Conservation (phyloP, 345 rosid species). For the Euphorbia pulcherrima region DNA sequence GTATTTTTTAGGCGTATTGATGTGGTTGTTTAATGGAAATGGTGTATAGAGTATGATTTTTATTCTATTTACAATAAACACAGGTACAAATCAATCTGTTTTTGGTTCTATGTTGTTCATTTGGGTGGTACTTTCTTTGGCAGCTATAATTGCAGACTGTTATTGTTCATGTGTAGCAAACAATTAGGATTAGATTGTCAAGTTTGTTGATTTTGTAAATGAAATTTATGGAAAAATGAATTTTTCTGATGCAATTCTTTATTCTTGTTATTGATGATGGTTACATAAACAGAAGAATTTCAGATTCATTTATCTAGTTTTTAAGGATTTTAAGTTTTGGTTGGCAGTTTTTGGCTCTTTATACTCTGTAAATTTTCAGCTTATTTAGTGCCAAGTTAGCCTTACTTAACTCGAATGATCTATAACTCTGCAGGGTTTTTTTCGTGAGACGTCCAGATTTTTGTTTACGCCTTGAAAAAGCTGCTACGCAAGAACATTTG, state of each 20-base stretch:
- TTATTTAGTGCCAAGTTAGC: not conserved
- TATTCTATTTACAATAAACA: not conserved
- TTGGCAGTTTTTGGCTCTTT: not conserved
- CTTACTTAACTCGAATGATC: not conserved
- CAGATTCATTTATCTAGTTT: not conserved
- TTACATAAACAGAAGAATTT: not conserved
- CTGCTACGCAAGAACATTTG: constrained; percentile 1
- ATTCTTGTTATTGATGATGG: not conserved
- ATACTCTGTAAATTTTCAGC: not conserved
- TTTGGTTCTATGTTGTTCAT: too few relatives aligned
- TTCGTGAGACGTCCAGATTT: constrained; percentile 6
- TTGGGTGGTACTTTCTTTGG: not conserved
- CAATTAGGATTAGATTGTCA: not conserved
- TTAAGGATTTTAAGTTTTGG: not conserved
- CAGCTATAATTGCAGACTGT: not conserved
- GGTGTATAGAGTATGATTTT: not conserved
- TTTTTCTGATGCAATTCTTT: not conserved
- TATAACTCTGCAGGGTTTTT: constrained; percentile 9
- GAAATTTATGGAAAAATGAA: too few relatives aligned
- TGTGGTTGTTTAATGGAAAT: not conserved
- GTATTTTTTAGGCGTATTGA: not conserved
- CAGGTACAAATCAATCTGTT: not conserved
- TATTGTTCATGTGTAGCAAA: not conserved
- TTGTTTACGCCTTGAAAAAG: not conserved
- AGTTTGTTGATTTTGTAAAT: too few relatives aligned